Percentiles rank a stretch among this genome's conserved stretches.
These are phyloP conservation scores for Phytophthora pluvialis DNA, from an alignment of 352 stramenopile species.

Conservation along the genomic window DNA sequence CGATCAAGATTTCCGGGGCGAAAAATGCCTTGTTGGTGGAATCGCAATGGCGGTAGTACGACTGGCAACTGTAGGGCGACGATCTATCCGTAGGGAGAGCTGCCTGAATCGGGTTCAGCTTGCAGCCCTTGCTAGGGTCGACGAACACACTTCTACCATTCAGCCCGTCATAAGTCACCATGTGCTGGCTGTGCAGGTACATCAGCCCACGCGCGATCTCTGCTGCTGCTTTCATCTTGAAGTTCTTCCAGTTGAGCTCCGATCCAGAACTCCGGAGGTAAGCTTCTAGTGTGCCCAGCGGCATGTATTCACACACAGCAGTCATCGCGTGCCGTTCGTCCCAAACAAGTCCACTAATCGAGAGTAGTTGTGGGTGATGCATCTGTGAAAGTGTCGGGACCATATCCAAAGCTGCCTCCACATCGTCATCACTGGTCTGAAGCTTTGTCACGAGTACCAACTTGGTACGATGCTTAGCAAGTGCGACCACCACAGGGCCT, in stretches of 20 bases:
- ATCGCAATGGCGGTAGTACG: slow-evolving; percentile 37
- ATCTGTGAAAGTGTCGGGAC: slow-evolving; percentile 68
- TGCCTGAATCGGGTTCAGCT: slow-evolving; percentile 80
- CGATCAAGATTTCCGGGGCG: slow-evolving; percentile 62
- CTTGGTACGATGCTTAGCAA: slow-evolving; percentile 53
- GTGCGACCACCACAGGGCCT: slow-evolving; percentile 51
- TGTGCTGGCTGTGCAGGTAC: slow-evolving; percentile 80
- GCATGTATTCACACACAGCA: slow-evolving; percentile 77
- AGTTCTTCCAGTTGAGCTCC: slow-evolving; percentile 73
- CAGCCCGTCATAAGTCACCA: slow-evolving; percentile 74
- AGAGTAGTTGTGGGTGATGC: slow-evolving; percentile 71
- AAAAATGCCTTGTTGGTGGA: slow-evolving; percentile 51
- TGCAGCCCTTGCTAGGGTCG: slow-evolving; percentile 75
- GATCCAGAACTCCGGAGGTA: slow-evolving; percentile 46
- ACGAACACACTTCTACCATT: slow-evolving; percentile 77
- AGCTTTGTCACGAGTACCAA: slow-evolving; percentile 69
- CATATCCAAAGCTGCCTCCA: slow-evolving; percentile 62
- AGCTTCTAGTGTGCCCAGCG: slow-evolving; percentile 67
- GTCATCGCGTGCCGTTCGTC: slow-evolving; percentile 66
- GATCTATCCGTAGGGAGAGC: slow-evolving; percentile 51
- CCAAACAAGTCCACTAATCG: slow-evolving; percentile 66
- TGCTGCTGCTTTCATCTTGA: slow-evolving; percentile 77
- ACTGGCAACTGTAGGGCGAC: slow-evolving; percentile 37
- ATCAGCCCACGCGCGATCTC: slow-evolving; percentile 73
- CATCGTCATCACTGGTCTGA: slow-evolving; percentile 56